Conservation (phyloP, 257 asterid genomes). For the Buddleja alternifolia region DNA sequence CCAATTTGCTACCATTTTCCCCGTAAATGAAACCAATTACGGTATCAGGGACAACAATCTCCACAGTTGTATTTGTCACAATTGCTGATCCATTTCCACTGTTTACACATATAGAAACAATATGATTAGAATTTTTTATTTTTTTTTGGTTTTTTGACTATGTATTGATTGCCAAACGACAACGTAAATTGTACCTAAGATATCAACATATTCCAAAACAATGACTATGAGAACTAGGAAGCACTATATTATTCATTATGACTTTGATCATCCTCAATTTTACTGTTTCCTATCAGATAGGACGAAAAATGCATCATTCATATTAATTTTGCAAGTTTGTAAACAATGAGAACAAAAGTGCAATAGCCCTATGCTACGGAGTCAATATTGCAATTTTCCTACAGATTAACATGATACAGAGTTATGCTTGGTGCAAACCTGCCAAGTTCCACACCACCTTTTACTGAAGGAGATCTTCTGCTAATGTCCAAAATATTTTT, state of each 20-base stretch:
- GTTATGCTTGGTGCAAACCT: constrained; percentile 47
- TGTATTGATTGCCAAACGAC: background rate
- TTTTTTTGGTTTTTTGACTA: too few relatives aligned
- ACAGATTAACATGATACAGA: too few relatives aligned
- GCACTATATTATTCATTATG: background rate
- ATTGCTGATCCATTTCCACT: constrained; percentile 56
- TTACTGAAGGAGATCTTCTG: constrained; percentile 46
- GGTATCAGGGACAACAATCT: constrained; percentile 60
- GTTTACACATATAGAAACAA: constrained; percentile 22
- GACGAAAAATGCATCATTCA: too few relatives aligned
- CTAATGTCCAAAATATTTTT: constrained; percentile 36
- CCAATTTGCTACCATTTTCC: constrained; percentile 63
- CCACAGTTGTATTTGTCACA: constrained; percentile 61
- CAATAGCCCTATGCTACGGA: too few relatives aligned
- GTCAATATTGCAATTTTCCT: too few relatives aligned
- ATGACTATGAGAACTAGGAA: background rate
- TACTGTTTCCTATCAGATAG: background rate
- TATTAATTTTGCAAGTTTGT: too few relatives aligned
- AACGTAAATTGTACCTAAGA: background rate
- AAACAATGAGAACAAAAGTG: background rate
- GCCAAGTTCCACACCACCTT: constrained; percentile 54
- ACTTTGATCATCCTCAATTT: background rate
- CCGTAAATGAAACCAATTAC: constrained; percentile 58
- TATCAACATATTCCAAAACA: background rate
- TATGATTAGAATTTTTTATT: background rate